Evolutionary conservation across 768 basidiomycete species (phyloP), one percentile per base, ranked within the genome.

Genomic region (Cyclocybe aegerita): DNA sequence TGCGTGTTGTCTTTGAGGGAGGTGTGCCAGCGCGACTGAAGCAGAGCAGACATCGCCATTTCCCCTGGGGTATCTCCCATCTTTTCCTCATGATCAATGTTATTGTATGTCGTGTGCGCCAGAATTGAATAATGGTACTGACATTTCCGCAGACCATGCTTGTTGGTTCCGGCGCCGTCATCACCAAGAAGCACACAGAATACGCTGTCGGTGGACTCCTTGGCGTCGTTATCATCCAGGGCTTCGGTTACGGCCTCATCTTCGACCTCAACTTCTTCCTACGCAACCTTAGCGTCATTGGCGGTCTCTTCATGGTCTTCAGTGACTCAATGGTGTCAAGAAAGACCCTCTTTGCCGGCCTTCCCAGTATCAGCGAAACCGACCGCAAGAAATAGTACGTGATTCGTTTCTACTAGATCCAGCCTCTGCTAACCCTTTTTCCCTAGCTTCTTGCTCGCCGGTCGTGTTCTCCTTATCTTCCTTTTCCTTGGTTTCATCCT

Each of bases 251-350:
- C 64, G 97, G 97, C 32, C 90, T 99, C 67, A 96, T 99, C 64
- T 99, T 99, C 70, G 97, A 98, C 79, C 80, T 98, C 68, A 98
- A 91, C 74, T 99, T 99, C 82, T 99, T 99, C 93, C 88, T 98
- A 39, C 94, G 97, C 68, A 99, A 98, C 72, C 80, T 99, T 49
- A 90, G 88, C 55, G 97, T 99, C 65, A 93, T 98, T 54, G 97
- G 97, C 48, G 97, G 97, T 47, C 84, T 99, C 40, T 86, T 99
- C 72, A 99, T 99, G 97, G 95, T 98, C 17, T 94, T 99, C 71
- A 93, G 89, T 56, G 97, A 99, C 67, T 90, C 93, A 1, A 88
- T 98, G 81, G 79, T 90, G 50, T 88, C 85, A 15, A 82, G 86
- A 69, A 94, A 88, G 73, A 84, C 86, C 58, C 73, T 86, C 39